A percentile compares a stretch with the other conserved stretches of the same genome.
Evolutionary conservation across 2,329 filamentous ascomycete genomes (phyloP).

Genomic region (Leptodontidium sp.): DNA sequence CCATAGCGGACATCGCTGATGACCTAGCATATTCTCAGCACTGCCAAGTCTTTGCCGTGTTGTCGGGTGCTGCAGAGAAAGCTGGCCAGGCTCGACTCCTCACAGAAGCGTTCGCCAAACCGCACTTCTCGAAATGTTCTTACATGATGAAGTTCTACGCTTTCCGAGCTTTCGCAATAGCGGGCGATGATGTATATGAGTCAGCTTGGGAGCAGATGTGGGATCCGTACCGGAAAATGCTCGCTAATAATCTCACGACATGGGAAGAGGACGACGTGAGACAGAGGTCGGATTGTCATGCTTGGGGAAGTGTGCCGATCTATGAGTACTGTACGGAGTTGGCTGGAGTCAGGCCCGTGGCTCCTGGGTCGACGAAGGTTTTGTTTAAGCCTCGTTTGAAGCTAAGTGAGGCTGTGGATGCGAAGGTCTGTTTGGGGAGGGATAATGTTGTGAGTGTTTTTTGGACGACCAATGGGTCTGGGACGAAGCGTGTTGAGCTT

Average conservation of each 20-base stretch:
- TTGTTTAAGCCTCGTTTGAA: slow-evolving; percentile 44
- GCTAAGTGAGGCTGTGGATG: slow-evolving; percentile 39
- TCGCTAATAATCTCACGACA: slow-evolving; percentile 50
- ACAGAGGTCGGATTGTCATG: slow-evolving; percentile 54
- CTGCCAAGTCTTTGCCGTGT: slow-evolving; percentile 49
- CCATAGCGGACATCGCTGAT: slow-evolving; percentile 45
- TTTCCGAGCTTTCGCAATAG: slow-evolving; percentile 49
- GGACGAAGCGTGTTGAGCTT: slow-evolving; percentile 30
- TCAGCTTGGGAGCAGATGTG: slow-evolving; percentile 45
- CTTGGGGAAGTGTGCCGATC: slow-evolving; percentile 53
- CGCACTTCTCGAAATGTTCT: slow-evolving; percentile 47
- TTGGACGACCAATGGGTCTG: slow-evolving; percentile 32
- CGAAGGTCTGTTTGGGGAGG: slow-evolving; percentile 41
- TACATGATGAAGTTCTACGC: slow-evolving; percentile 53
- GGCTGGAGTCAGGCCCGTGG: slow-evolving; percentile 33
- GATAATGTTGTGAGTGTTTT: slow-evolving; percentile 40
- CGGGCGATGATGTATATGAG: slow-evolving; percentile 48
- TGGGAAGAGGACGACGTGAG: slow-evolving; percentile 54
- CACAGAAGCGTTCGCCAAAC: slow-evolving; percentile 42
- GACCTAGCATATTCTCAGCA: slow-evolving; percentile 47
- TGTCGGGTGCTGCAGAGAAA: slow-evolving; percentile 44
- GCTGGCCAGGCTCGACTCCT: slow-evolving; percentile 41
- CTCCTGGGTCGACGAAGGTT: slow-evolving; percentile 37
- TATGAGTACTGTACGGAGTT: slow-evolving; percentile 53
- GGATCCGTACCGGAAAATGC: slow-evolving; percentile 51